Base-by-base conservation (phyloP, 2,329 filamentous ascomycete species). In the Curvularia hawaiiensis region DNA sequence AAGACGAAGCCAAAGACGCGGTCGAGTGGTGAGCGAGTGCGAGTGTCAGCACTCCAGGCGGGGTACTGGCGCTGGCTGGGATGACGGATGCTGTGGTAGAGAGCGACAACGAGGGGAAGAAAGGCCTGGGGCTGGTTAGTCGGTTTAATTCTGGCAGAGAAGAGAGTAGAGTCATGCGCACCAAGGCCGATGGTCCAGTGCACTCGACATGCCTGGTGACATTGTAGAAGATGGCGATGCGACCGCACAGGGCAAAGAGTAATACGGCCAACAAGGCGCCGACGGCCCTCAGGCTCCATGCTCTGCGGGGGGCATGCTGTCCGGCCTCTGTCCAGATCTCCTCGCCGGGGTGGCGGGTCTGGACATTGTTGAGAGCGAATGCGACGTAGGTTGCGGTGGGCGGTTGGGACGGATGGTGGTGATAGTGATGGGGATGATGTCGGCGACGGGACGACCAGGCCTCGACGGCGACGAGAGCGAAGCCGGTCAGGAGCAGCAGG, bases 121-220 rank as follows among this genome's bases (percentile, higher is more conserved):
- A 74, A 74, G 2, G 69, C 41, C 70, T 74, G 50, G 1, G 1
- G 4, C 20, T 7, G 0, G 55, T 71, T 40, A 70, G 69, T 49
- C 53, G 1, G 9, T 38, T n/a, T 46, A 9, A 9, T 35, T 35
- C 12, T 35, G 41, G 31, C 2, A 0, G 30, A 26, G 7, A 18
- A 39, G 24, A 18, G 10, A 22, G n/a, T 1, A n/a, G 33, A 7
- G 20, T 2, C 10, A 2, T 43, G 51, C 69, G 41, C 56, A 71
- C 69, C 54, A 70, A 51, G 38, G 68, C 54, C n/a, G 71, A 66
- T 16, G 70, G 68, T 0, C 65, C 66, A 12, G 65, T 63, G 66
- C 73, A 76, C 62, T 75, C 72, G 38, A 74, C 63, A 49, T 72
- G 61, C 49, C 61, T 68, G 38, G 65, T 54, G 46, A 75, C 64